Evolutionary conservation across 441 rosid species (phyloP), one percentile per base, ranked within the genome.

Genomic region (Bocquillonia castaneifolia): DNA sequence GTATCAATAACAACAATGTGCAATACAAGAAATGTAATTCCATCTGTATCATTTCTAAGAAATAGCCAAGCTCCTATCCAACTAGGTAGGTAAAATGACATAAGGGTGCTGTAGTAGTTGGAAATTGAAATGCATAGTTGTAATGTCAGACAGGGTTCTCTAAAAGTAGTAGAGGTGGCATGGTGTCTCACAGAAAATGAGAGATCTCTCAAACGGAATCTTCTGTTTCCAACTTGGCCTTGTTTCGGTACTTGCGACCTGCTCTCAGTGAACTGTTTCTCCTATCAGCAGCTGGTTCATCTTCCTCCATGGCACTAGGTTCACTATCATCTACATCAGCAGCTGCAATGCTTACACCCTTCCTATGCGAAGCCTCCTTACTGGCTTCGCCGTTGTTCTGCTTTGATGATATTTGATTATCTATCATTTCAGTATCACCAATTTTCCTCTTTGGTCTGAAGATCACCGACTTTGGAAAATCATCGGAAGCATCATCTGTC

Each of bases 301-400:
- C 97, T 83, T 91, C 99, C 57, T 91, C 96, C 97, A 89, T 87
- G 29, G 86, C 83, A 74, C 79, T 76, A 57, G 69, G 68, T 42
- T 78, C 86, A 57, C 28, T 50, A 54, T 72, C 88, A 60, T 78
- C 77, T 23, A 68, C 58, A 77, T 73, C 83, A 10, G 50, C 78
- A 10, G 78, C 82, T 29, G 85, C 80, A 63, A 87, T 80, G 44
- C 73, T 58, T 26, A 79, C 29, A 55, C 78, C 80, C 80, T 76
- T 82, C 68, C 69, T 78, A 6, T 56, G 79, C 59, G 39, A 37
- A 10, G 64, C 54, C 39, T 45, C 83, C 77, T 82, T 80, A 32
- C 60, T 63, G n/a, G 55, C 20, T 15, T 66, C 69, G 40, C 67
- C 80, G 52, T 32, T 54, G 32, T 59, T 74, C 62, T 54, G 68